phyloP scores from a whole-genome alignment of 352 stramenopile genomes.

The Phytophthora syringae region DNA sequence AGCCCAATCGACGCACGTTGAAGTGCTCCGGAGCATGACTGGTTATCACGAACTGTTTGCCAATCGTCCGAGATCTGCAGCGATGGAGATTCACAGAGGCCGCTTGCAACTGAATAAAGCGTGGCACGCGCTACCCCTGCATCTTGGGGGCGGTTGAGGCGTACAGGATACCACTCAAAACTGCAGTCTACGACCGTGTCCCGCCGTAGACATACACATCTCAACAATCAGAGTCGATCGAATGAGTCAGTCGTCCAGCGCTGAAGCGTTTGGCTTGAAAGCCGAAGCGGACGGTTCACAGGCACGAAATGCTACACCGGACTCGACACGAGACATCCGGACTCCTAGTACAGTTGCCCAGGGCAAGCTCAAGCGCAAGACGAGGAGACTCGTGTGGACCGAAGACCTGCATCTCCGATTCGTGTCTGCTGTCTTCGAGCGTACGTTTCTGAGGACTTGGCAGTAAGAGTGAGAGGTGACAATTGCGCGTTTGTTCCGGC shows the following conservation, averaged over 20 bases:
- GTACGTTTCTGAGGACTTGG: conserved; percentile 7
- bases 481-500: background rate
- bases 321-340: background rate
- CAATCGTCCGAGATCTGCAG: background rate
- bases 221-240: conserved; percentile 1
- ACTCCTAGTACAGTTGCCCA: background rate
- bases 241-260: background rate
- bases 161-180: conserved; percentile 16
- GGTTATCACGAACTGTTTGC: conserved; percentile 7
- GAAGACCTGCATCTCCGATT: conserved; percentile 31
- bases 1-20: too few species aligned
- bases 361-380: conserved; percentile 20
- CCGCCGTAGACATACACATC: background rate
- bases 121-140: background rate
- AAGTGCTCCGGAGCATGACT: conserved; percentile 9
- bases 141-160: background rate
- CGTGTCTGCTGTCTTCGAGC: conserved; percentile 30
- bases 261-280: background rate
- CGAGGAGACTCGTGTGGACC: conserved; percentile 20
- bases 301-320: background rate
- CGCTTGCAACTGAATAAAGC: conserved; percentile 7
- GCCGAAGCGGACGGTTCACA: background rate
- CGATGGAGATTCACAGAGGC: conserved; percentile 20
- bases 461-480: conserved; percentile 8
- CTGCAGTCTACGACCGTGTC: conserved; percentile 3